Evolutionary conservation across 176 grass and related monocot species (phyloP).

Genomic region (Phoenix roebelenii): DNA sequence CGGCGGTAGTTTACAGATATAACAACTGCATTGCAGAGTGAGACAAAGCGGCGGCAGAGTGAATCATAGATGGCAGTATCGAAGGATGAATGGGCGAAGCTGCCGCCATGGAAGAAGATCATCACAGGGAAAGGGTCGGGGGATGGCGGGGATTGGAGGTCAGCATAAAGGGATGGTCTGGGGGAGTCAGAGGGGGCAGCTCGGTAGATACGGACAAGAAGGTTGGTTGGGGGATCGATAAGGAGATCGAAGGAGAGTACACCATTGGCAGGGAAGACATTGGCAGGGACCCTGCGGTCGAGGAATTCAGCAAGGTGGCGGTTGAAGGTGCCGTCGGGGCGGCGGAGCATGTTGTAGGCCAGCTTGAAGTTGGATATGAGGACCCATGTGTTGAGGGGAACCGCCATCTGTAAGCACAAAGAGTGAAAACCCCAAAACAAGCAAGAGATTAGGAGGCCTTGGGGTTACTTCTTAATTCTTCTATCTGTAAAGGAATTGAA

Average conservation of each 20-base stretch:
- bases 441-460: too few relatives aligned
- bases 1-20: slow-evolving; percentile 90
- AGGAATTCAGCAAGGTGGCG: slow-evolving; percentile 75
- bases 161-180: slow-evolving; percentile 29
- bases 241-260: slow-evolving; percentile 74
- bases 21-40: slow-evolving; percentile 59
- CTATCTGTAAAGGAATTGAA: slow-evolving; percentile 24
- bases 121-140: slow-evolving; percentile 78
- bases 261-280: slow-evolving; percentile 51
- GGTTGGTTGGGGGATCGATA: slow-evolving; percentile 48
- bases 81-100: slow-evolving; percentile 77
- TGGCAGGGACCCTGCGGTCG: slow-evolving; percentile 49
- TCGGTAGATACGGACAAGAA: slow-evolving; percentile 79
- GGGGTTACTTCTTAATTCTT: slow-evolving; percentile 1
- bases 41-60: slow-evolving; percentile 70
- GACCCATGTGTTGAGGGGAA: slow-evolving; percentile 89
- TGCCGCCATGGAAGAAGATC: slow-evolving; percentile 96
- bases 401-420: slow-evolving; percentile 36
- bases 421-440: too few relatives aligned
- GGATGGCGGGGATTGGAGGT: slow-evolving; percentile 38
- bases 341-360: slow-evolving; percentile 82
- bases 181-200: slow-evolving; percentile 28
- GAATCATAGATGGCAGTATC: slow-evolving; percentile 77
- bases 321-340: slow-evolving; percentile 91
- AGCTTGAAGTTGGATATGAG: slow-evolving; percentile 99